Conservation (phyloP, 2,329 filamentous ascomycete genomes). For the Colletotrichum cereale region DNA sequence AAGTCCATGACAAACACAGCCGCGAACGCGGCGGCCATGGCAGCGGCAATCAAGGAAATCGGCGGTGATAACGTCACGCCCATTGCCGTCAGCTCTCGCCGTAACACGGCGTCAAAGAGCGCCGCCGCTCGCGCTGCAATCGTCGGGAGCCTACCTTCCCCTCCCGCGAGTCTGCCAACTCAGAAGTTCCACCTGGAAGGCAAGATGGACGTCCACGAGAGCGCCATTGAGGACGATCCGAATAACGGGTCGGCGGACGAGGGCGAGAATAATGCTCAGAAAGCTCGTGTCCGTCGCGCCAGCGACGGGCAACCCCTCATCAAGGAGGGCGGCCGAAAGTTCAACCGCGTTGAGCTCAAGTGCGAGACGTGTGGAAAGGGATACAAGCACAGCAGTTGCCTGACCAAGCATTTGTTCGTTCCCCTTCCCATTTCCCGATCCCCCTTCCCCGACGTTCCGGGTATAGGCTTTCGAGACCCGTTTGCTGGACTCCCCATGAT, state of each 20-base stretch:
- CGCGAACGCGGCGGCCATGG: slow-evolving; percentile 80
- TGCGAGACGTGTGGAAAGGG: slow-evolving; percentile 99
- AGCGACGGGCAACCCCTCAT: slow-evolving; percentile 88
- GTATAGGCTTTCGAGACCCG: slow-evolving; percentile 47
- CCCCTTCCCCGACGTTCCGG: slow-evolving; percentile 45
- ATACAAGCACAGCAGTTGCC: slow-evolving; percentile 99
- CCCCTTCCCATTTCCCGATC: slow-evolving; percentile 66
- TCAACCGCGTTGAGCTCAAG: slow-evolving; percentile 85
- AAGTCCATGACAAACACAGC: slow-evolving; percentile 90
- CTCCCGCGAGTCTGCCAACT: slow-evolving; percentile 76
- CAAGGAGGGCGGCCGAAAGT: slow-evolving; percentile 87
- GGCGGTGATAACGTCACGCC: slow-evolving; percentile 70
- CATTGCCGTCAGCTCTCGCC: slow-evolving; percentile 70
- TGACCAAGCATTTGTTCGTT: slow-evolving; percentile 99
- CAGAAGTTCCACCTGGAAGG: slow-evolving; percentile 64
- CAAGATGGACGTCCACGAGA: slow-evolving; percentile 66
- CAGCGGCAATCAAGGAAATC: slow-evolving; percentile 75
- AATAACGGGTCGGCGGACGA: slow-evolving; percentile 70
- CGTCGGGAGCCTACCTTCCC: slow-evolving; percentile 70
- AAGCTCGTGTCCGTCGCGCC: slow-evolving; percentile 70
- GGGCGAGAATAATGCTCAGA: slow-evolving; percentile 59
- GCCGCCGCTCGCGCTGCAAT: slow-evolving; percentile 65
- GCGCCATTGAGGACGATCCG: slow-evolving; percentile 78
- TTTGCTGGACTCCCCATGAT: slow-evolving; percentile 7
- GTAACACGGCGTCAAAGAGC: slow-evolving; percentile 77